Evolutionary conservation across 805 yeast species (phyloP).

Genomic region (Candida boleticola): DNA sequence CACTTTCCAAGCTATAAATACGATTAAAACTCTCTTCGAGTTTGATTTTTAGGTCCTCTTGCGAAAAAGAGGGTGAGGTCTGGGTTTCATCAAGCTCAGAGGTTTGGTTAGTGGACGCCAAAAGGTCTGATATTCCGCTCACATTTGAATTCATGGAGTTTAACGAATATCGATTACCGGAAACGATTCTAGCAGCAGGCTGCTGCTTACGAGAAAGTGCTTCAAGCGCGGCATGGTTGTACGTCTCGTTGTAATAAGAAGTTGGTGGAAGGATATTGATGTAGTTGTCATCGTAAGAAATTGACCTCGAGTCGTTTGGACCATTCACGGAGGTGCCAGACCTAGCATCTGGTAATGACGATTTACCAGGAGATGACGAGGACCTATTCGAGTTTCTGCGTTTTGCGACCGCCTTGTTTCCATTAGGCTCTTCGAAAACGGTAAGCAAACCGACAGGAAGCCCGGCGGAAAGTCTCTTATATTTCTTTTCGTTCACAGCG

Average conservation of each 20-base stretch:
- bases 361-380: background rate
- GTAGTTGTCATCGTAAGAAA: conserved; percentile 26
- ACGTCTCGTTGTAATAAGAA: conserved; percentile 22
- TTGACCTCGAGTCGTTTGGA: background rate
- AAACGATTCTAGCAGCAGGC: conserved; percentile 7
- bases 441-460: conserved; percentile 37
- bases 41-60: conserved; percentile 30
- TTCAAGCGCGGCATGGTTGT: conserved; percentile 36
- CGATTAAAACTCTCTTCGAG: conserved; percentile 40
- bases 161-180: conserved; percentile 46
- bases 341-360: background rate
- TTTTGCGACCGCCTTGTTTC: background rate
- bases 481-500: conserved; percentile 16
- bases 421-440: conserved; percentile 33
- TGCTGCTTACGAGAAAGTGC: conserved; percentile 24
- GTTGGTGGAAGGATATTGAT: conserved; percentile 21
- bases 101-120: conserved; percentile 36
- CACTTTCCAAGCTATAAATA: conserved; percentile 32
- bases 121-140: conserved; percentile 47
- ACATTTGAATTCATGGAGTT: conserved; percentile 48
- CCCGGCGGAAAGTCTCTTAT: conserved; percentile 35
- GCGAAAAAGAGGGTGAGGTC: conserved; percentile 15
- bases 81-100: conserved; percentile 7
- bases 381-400: background rate
- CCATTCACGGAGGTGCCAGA: background rate